Evolutionary conservation across 139 green algal species (phyloP).

Genomic region (Closterium sp.): DNA sequence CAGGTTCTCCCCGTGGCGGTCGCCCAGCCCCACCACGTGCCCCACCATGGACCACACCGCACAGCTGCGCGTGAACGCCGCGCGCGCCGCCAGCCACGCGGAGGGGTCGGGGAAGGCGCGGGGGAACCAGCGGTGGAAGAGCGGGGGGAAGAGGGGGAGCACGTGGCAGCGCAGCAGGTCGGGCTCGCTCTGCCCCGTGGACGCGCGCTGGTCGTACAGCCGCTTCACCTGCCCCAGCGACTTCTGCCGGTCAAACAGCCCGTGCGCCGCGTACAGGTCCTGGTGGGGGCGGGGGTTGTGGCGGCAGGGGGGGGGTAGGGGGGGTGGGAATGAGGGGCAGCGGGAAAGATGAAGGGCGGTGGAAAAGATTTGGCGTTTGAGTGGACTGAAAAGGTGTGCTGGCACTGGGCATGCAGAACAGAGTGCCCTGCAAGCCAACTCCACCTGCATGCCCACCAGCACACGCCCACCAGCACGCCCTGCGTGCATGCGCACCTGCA

Average conservation of each 20-base stretch:
- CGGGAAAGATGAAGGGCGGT: background rate
- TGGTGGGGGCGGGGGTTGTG: background rate
- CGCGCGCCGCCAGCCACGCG: conserved; percentile 76
- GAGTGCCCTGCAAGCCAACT: too few species aligned
- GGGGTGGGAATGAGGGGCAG: background rate
- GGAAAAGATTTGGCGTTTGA: too few species aligned
- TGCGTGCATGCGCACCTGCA: conserved; percentile 23
- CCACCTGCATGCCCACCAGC: too few species aligned
- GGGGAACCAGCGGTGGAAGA: conserved; percentile 84
- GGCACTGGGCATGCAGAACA: too few species aligned
- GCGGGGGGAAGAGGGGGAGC: conserved; percentile 72
- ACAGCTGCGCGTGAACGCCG: conserved; percentile 74
- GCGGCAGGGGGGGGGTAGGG: too few species aligned
- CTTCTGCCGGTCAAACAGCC: conserved; percentile 30
- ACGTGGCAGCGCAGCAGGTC: conserved; percentile 50
- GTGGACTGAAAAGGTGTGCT: too few species aligned
- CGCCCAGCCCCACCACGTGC: conserved; percentile 63
- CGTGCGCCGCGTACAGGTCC: conserved; percentile 32
- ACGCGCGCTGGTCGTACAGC: conserved; percentile 62
- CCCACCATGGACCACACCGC: conserved; percentile 71
- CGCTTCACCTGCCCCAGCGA: conserved; percentile 61
- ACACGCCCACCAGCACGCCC: too few species aligned
- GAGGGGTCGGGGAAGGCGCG: conserved; percentile 74
- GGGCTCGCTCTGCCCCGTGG: background rate
- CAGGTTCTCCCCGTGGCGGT: conserved; percentile 93